Percentiles rank a stretch among this genome's conserved stretches.
Evolutionary conservation across 345 rosid species (phyloP).

Genomic region (Adansonia digitata): DNA sequence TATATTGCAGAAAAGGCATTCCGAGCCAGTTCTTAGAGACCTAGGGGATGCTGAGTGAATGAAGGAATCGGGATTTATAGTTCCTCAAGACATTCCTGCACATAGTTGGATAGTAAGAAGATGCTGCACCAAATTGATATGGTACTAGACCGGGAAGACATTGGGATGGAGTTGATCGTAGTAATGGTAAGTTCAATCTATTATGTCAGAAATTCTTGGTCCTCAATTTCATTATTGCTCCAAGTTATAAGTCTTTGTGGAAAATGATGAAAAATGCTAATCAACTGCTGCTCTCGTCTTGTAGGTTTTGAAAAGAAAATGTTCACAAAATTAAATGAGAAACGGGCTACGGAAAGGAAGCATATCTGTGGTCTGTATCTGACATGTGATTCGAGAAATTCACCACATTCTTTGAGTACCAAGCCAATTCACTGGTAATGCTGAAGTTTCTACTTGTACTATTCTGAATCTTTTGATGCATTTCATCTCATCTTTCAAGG

Average conservation of each 20-base stretch:
- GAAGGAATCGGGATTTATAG: slow-evolving; percentile 83
- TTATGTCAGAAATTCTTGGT: not conserved
- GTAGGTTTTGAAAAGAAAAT: slow-evolving; percentile 72
- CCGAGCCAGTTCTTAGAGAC: slow-evolving; percentile 46
- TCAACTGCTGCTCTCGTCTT: not conserved
- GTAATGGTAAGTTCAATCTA: slow-evolving; percentile 51
- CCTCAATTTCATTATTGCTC: not conserved
- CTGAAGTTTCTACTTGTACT: too few relatives aligned
- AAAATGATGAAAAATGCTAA: not conserved
- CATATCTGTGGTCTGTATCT: slow-evolving; percentile 88
- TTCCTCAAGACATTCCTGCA: slow-evolving; percentile 75
- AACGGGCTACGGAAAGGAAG: slow-evolving; percentile 82
- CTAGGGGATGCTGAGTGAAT: slow-evolving; percentile 80
- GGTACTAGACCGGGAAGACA: slow-evolving; percentile 93
- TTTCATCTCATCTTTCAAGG: too few relatives aligned
- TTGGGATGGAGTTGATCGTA: slow-evolving; percentile 98
- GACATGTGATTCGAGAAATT: slow-evolving; percentile 53
- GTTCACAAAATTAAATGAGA: slow-evolving; percentile 65
- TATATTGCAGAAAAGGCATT: slow-evolving; percentile 55
- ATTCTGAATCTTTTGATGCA: too few relatives aligned
- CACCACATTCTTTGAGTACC: not conserved
- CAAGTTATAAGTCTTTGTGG: too few relatives aligned
- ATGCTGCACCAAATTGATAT: slow-evolving; percentile 77
- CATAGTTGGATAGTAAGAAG: slow-evolving; percentile 89
- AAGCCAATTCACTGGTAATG: too few relatives aligned